Evolutionary conservation across 1,139 yeast species (phyloP).

Genomic region (Yamadazyma taylorii): DNA sequence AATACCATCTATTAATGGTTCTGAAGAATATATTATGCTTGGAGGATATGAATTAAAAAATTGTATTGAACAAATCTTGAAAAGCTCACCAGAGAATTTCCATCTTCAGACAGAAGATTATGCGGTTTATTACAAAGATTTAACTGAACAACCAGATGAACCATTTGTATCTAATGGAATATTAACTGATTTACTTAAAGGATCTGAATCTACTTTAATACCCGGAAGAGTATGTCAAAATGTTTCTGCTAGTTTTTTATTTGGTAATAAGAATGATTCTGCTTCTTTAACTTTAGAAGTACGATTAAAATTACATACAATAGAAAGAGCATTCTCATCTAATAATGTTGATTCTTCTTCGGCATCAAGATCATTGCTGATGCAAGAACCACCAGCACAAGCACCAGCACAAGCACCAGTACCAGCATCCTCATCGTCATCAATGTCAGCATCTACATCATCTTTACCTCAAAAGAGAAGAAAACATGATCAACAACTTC

Average conservation of each 20-base stretch:
- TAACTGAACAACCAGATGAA: conserved; percentile 70
- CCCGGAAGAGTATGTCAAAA: conserved; percentile 76
- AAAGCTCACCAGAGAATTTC: conserved; percentile 61
- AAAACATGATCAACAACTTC: background rate
- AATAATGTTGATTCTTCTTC: background rate
- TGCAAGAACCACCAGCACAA: background rate
- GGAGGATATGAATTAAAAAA: conserved; percentile 58
- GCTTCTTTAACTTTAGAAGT: conserved; percentile 65
- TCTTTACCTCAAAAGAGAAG: background rate
- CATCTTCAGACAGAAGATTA: conserved; percentile 51
- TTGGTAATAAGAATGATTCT: conserved; percentile 42
- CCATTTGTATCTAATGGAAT: conserved; percentile 76
- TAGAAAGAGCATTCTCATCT: conserved; percentile 20
- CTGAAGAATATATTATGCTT: conserved; percentile 39
- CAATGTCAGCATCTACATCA: background rate
- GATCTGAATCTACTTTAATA: conserved; percentile 38
- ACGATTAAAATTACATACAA: conserved; percentile 55
- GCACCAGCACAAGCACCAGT: background rate
- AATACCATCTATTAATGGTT: conserved; percentile 27
- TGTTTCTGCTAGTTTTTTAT: conserved; percentile 51
- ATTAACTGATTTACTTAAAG: conserved; percentile 43
- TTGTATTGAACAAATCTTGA: conserved; percentile 51
- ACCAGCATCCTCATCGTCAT: too few species aligned
- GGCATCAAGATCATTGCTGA: too few species aligned
- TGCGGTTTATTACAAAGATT: conserved; percentile 70